Percentiles rank a stretch among this genome's conserved stretches.
Evolutionary conservation across 208 protist species (phyloP).

Genomic region (Trypanosoma grayi): DNA sequence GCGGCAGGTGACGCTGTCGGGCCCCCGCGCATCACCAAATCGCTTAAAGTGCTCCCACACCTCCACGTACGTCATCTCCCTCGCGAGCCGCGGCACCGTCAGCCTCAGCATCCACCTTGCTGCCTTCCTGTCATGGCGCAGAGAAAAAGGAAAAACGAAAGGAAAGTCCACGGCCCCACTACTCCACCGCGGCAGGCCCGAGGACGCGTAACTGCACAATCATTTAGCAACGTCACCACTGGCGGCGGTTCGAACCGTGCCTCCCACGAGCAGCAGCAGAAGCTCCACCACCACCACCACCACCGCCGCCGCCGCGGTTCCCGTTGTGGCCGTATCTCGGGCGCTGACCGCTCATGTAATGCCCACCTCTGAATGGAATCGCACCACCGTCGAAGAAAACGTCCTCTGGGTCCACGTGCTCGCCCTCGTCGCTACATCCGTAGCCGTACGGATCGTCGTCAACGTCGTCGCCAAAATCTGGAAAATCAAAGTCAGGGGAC

Average conservation of each 20-base stretch:
- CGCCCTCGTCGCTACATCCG: constrained; percentile 20
- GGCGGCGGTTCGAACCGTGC: constrained; percentile 4
- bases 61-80: constrained; percentile 26
- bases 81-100: constrained; percentile 5
- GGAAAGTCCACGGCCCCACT: neutral
- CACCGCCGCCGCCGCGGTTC: constrained; percentile 7
- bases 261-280: too few species aligned
- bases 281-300: constrained; percentile 12
- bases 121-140: neutral
- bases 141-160: constrained; percentile 1
- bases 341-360: constrained; percentile 60
- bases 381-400: constrained; percentile 36
- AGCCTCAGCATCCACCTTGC: constrained; percentile 16
- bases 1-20: constrained; percentile 26
- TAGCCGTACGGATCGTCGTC: constrained; percentile 62
- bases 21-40: constrained; percentile 24
- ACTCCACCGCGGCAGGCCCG: too few species aligned
- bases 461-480: constrained; percentile 31
- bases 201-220: constrained; percentile 9
- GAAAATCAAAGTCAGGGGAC: constrained; percentile 58
- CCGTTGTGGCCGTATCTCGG: constrained; percentile 10
- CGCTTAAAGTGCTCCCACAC: constrained; percentile 33
- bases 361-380: constrained; percentile 52
- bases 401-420: constrained; percentile 19
- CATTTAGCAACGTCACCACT: constrained; percentile 1